Evolutionary conservation across 805 yeast genomes (phyloP), one percentile per base, ranked within the genome.

Genomic region (Peterozyma xylosa): DNA sequence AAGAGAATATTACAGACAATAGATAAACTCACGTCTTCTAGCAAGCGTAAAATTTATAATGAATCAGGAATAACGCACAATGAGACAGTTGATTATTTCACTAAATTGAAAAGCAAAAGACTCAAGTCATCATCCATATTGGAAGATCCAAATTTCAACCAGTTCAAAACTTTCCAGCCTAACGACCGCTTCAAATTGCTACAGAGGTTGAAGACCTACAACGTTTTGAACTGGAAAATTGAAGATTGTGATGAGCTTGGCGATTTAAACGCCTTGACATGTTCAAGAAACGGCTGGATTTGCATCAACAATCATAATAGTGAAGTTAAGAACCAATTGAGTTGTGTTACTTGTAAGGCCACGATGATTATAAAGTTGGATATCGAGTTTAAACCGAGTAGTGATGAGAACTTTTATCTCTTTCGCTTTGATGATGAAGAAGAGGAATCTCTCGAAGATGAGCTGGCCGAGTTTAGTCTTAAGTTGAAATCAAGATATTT

Each of bases 281-380:
- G 79, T 51, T 68, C 80, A 1, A 51, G 71, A 17, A 63, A 70
- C 42, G 84, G 84, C 1, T 78, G 83, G 83, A 58, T 54, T 41
- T 71, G 76, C 48, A 33, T 41, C 11, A 39, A 37, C 3, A 38
- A n/a, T 11, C 68, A 67, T 13, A 51, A 58, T 10, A 46, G 43
- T 3, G 27, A 21, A 21, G 46, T 57, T 29, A 60, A 54, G 38
- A 65, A 68, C 43, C 62, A 57, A 39, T 43, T 68, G 2, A 51
- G 49, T 36, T 68, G 73, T 46, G 48, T 49, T 2, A 55, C 56
- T 9, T 67, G 73, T 46, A 56, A 57, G 38, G 57, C 64, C 2
- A 42, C 53, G 9, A 46, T 68, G 11, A 34, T 57, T 9, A 52
- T 66, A 5, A 52, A 53, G 30, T 43, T 64, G n/a, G 53, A 59